Evolutionary conservation across 805 yeast species (phyloP), one percentile per base, ranked within the genome.

Genomic region (Metschnikowia cerradonensis): DNA sequence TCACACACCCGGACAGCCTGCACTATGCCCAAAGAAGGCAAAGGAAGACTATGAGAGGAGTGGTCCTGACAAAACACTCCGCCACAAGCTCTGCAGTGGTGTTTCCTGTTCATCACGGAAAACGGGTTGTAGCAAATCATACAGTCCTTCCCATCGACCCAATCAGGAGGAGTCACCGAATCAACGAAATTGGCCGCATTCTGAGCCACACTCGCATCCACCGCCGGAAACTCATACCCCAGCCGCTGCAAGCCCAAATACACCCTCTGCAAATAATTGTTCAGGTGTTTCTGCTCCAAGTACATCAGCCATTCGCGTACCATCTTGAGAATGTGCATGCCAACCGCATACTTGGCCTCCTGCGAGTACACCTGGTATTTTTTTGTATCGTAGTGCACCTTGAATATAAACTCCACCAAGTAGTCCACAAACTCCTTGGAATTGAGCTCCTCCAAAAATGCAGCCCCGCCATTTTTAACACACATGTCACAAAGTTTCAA

Each of bases 61-160:
- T 95, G 96, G 5, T 81, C 78, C 56, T 88, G 91, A 67, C 96
- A 84, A 63, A 79, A 92, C 0, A 90, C 96, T 3, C 97, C 97
- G 22, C 99, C 99, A 70, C 99, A 94, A 47, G 96, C 86, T 48
- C 99, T 79, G 67, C 99, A 94, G 68, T 94, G 99, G 67, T 94
- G 99, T 65, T 92, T 90, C 62, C 99, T 78, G 65, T 88, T 90
- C 53, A 91, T 72, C 64, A 92, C 78, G 1, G 94, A 75, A 63
- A 94, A 94, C 14, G 84, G 71, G 39, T 77, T 81, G 47, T 95
- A 90, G 58, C 97, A 90, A 49, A 89, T 82, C 97, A 94, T 91
- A 67, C 99, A 94, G 3, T 89, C 89, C 60, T 90, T 96, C 10
- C 91, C 86, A 62, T 94, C 99, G 20, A 88, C 84, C 99, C 99